Evolutionary conservation across 2,329 filamentous ascomycete species (phyloP).

Genomic region (Cytospora paraplurivora): DNA sequence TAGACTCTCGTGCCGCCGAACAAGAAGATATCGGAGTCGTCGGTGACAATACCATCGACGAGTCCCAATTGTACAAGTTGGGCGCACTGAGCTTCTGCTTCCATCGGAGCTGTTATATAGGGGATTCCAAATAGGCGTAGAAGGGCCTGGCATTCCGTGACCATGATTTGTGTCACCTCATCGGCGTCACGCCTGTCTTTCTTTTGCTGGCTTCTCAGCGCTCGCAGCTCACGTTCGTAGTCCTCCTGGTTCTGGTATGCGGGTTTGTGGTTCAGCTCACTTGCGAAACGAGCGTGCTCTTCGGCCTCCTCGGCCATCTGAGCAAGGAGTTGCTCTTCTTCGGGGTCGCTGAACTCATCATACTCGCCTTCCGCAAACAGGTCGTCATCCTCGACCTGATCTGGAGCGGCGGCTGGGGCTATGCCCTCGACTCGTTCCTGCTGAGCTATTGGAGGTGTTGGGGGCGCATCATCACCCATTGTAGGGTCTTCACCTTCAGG

Average conservation of each 20-base stretch:
- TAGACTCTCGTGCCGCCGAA: constrained; percentile 96
- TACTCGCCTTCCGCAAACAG: constrained; percentile 58
- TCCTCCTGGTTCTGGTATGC: constrained; percentile 70
- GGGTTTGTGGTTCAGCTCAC: constrained; percentile 77
- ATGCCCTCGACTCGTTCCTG: constrained; percentile 34
- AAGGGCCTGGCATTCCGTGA: constrained; percentile 90
- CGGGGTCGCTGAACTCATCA: constrained; percentile 78
- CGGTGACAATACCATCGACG: constrained; percentile 96
- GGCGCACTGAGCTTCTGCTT: constrained; percentile 96
- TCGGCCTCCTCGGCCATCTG: constrained; percentile 89
- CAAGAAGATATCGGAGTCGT: constrained; percentile 94
- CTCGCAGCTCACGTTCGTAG: constrained; percentile 85
- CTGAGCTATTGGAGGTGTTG: constrained; percentile 30
- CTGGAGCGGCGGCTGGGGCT: constrained; percentile 25
- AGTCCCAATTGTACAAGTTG: constrained; percentile 83
- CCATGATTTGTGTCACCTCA: constrained; percentile 95
- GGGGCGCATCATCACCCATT: constrained; percentile 34
- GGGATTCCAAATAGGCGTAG: constrained; percentile 89
- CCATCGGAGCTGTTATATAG: constrained; percentile 97
- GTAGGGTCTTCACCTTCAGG: constrained; percentile 32
- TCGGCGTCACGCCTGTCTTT: constrained; percentile 95
- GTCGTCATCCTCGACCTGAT: constrained; percentile 29
- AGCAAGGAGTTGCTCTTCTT: constrained; percentile 85
- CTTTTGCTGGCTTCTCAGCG: constrained; percentile 90
- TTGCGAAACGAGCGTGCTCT: constrained; percentile 91